phyloP scores from a whole-genome alignment of 805 yeast species.

The Metschnikowia hibisci region DNA sequence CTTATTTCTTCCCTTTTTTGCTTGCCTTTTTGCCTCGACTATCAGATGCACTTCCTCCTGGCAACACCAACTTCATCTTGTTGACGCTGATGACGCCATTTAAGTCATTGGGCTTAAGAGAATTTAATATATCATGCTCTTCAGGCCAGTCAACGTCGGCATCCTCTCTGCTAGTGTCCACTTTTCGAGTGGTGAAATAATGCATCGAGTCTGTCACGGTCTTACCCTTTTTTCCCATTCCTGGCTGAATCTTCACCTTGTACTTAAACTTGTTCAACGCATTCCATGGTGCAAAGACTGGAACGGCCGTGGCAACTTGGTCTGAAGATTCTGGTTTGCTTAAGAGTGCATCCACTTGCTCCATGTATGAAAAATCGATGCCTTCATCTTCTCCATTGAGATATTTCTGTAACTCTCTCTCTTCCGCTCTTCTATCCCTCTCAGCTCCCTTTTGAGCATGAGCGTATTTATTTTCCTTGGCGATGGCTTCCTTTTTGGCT shows the following conservation, averaged over 20 bases:
- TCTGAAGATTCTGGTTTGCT: constrained; percentile 48
- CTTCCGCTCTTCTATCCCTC: constrained; percentile 43
- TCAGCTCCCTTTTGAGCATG: constrained; percentile 34
- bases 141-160: constrained; percentile 65
- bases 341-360: constrained; percentile 44
- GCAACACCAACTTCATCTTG: constrained; percentile 61
- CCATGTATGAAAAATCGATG: constrained; percentile 34
- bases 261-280: constrained; percentile 70
- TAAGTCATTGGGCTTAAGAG: constrained; percentile 61
- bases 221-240: constrained; percentile 82
- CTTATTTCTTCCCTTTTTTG: constrained; percentile 17
- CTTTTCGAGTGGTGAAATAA: constrained; percentile 48
- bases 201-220: constrained; percentile 66
- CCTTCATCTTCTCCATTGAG: constrained; percentile 31
- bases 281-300: constrained; percentile 92
- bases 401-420: constrained; percentile 44
- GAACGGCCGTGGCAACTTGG: constrained; percentile 58
- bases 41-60: constrained; percentile 37
- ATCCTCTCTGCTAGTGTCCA: constrained; percentile 43
- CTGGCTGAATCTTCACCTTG: constrained; percentile 80
- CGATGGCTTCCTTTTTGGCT: constrained; percentile 14
- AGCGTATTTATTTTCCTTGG: constrained; percentile 25
- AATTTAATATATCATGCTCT: constrained; percentile 55
- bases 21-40: constrained; percentile 20
- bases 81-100: constrained; percentile 65